Evolutionary conservation across 345 rosid genomes (phyloP).

Genomic region (Linum lewisii): DNA sequence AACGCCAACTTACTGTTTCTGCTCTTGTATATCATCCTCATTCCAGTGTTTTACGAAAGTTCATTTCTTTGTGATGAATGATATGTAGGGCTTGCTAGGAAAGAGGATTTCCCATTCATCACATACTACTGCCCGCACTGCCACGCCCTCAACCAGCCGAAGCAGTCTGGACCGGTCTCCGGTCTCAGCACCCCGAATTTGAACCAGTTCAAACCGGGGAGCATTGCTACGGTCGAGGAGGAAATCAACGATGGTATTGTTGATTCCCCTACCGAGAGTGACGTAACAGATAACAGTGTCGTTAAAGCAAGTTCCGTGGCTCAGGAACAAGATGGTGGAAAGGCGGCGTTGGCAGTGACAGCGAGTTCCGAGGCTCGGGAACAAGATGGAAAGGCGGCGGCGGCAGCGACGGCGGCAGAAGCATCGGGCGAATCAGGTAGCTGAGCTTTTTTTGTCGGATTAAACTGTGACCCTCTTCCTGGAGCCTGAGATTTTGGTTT

Average conservation of each 20-base stretch:
- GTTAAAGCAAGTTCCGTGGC: neutral
- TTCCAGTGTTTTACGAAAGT: neutral
- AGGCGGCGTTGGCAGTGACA: too few relatives aligned
- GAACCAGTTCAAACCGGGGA: neutral
- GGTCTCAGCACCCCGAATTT: slow-evolving; percentile 1
- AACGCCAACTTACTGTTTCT: neutral
- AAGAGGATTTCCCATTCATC: slow-evolving; percentile 70
- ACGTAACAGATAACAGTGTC: neutral
- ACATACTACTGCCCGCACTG: slow-evolving; percentile 95
- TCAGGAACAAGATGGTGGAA: neutral
- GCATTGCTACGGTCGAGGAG: neutral
- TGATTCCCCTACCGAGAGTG: neutral
- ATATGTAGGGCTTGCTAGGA: slow-evolving; percentile 64
- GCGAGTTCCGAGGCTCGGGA: neutral
- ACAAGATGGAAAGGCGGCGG: neutral
- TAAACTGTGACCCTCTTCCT: neutral
- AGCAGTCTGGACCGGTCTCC: slow-evolving; percentile 12
- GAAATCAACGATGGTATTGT: neutral
- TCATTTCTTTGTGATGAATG: neutral
- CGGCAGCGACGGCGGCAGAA: too few relatives aligned
- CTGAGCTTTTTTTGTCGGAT: neutral
- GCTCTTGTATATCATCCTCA: neutral
- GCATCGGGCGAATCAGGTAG: neutral
- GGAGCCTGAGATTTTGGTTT: neutral
- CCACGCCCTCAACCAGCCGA: slow-evolving; percentile 63